Conservation (phyloP, 768 basidiomycete genomes). For the Cystofilobasidium ferigula region DNA sequence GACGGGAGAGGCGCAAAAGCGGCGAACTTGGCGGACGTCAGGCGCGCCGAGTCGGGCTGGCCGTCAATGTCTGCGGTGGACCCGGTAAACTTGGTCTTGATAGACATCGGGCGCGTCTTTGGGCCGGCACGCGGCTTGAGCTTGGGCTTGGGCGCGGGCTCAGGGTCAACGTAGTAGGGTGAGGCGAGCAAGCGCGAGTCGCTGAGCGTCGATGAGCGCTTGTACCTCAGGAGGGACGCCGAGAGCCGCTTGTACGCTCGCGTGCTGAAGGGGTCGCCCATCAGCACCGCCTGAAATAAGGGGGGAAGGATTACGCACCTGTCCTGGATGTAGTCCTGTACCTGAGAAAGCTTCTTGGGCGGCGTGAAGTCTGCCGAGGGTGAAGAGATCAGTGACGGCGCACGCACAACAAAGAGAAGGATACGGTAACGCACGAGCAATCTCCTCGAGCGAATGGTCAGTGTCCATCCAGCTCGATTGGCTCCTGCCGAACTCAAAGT, state of each 20-base stretch:
- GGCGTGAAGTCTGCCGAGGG: conserved; percentile 9
- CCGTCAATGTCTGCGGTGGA: background rate
- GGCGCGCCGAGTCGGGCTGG: background rate
- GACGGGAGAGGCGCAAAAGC: conserved; percentile 3
- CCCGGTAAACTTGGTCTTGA: conserved; percentile 5
- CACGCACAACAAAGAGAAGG: background rate
- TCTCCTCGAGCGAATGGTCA: conserved; percentile 5
- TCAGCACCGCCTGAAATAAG: background rate
- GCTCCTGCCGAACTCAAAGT: conserved; percentile 9
- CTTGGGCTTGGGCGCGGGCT: background rate
- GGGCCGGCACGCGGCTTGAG: background rate
- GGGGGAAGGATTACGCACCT: background rate
- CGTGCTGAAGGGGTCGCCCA: background rate
- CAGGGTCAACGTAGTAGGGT: conserved; percentile 3
- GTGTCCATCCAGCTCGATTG: conserved; percentile 10
- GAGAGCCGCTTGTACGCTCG: background rate
- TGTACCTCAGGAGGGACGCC: background rate
- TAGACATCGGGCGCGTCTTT: background rate
- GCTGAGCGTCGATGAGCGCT: background rate
- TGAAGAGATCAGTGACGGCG: background rate
- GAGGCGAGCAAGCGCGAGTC: conserved; percentile 8
- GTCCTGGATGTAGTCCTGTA: conserved; percentile 2
- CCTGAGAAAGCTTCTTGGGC: background rate
- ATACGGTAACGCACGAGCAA: background rate
- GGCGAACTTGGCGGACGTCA: conserved; percentile 17